Conservation (phyloP, 164 flowering plant species). For the Hamamelis virginiana region DNA sequence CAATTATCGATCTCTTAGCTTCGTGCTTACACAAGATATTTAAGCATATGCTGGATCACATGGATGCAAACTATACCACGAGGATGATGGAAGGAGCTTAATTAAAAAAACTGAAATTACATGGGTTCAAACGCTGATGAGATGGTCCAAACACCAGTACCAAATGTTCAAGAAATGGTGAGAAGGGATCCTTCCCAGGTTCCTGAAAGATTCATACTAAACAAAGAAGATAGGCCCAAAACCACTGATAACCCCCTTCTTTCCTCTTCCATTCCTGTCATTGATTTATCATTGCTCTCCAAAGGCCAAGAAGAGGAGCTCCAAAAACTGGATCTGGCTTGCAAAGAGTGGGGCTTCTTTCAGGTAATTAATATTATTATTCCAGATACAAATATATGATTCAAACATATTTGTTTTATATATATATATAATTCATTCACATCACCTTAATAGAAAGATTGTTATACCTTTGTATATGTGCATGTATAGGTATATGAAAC, state of each 20-base stretch:
- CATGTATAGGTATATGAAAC: no score
- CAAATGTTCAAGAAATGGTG: conserved; percentile 26
- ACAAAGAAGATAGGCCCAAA: conserved; percentile 8
- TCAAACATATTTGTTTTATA: no score
- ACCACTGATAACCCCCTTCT: background rate
- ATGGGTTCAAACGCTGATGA: background rate
- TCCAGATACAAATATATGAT: no score
- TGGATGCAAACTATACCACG: no score
- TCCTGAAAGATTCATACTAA: conserved; percentile 21
- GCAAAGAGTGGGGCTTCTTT: conserved; percentile 27
- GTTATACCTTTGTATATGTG: no score
- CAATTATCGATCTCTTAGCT: no score
- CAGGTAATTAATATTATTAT: conserved; percentile 12
- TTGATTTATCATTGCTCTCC: conserved; percentile 16
- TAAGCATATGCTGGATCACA: conserved; percentile 2
- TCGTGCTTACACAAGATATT: no score
- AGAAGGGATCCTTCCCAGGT: conserved; percentile 17
- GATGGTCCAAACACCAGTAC: no score
- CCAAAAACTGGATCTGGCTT: conserved; percentile 21
- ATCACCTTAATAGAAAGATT: no score
- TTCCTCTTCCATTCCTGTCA: conserved; percentile 13
- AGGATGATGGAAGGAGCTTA: no score
- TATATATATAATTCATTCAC: no score
- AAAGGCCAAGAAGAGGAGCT: conserved; percentile 17
- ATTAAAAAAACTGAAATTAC: no score